phyloP scores from a whole-genome alignment of 2,329 filamentous ascomycete genomes.

The Hymenoscyphus salicellus region DNA sequence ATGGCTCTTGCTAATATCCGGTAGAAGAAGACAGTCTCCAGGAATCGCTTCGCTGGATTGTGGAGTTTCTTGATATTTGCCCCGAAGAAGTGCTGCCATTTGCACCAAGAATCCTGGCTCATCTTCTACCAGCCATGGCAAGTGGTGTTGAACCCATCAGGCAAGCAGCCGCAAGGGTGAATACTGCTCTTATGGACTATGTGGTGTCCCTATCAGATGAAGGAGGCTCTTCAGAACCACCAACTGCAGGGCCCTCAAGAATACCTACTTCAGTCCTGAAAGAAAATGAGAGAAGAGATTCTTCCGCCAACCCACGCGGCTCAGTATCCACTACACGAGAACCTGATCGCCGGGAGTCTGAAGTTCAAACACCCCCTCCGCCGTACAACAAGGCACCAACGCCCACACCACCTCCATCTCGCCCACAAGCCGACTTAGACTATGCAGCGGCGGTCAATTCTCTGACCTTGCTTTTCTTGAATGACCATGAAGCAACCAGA shows the following conservation, averaged over 20 bases:
- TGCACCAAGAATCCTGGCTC: constrained; percentile 85
- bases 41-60: constrained; percentile 90
- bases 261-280: constrained; percentile 42
- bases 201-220: constrained; percentile 84
- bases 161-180: constrained; percentile 83
- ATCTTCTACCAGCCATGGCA: constrained; percentile 90
- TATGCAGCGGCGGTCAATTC: constrained; percentile 94
- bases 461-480: constrained; percentile 87
- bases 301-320: constrained; percentile 33
- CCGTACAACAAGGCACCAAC: constrained; percentile 30
- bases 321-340: constrained; percentile 46
- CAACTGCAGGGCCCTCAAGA: constrained; percentile 39
- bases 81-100: constrained; percentile 95
- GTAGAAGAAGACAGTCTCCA: constrained; percentile 86
- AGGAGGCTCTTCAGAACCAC: constrained; percentile 43
- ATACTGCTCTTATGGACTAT: constrained; percentile 87
- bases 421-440: constrained; percentile 71
- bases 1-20: constrained; percentile 17
- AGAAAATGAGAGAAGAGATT: constrained; percentile 34
- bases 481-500: constrained; percentile 93
- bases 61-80: constrained; percentile 94
- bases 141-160: constrained; percentile 87
- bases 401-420: constrained; percentile 43
- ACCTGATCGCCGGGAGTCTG: constrained; percentile 51
- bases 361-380: constrained; percentile 48